phyloP scores from a whole-genome alignment of 768 basidiomycete species.

The Agaricus bisporus region DNA sequence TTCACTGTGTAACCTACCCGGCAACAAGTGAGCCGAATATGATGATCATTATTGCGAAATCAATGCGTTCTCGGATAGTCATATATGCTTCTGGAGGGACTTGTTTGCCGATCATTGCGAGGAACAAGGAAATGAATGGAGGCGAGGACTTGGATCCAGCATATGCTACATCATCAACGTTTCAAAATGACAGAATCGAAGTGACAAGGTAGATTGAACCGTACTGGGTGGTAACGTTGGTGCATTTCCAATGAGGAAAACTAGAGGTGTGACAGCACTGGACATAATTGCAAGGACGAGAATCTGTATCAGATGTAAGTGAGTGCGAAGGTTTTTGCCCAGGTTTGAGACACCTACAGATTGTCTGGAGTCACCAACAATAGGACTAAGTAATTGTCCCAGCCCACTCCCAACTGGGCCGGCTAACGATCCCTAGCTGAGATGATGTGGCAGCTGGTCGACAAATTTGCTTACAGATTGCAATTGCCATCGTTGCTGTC shows the following conservation, averaged over 20 bases:
- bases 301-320: conserved; percentile 36
- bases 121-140: conserved; percentile 45
- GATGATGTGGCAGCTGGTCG: background rate
- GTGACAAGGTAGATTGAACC: conserved; percentile 12
- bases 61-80: conserved; percentile 59
- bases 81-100: conserved; percentile 45
- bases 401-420: conserved; percentile 73
- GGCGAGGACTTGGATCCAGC: conserved; percentile 58
- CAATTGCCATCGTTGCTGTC: conserved; percentile 63
- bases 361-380: conserved; percentile 43
- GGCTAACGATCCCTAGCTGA: conserved; percentile 29
- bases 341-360: conserved; percentile 41
- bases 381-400: conserved; percentile 67
- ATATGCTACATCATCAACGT: conserved; percentile 40
- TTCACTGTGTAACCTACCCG: conserved; percentile 35
- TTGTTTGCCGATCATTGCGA: conserved; percentile 43
- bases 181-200: conserved; percentile 1
- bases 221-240: conserved; percentile 80
- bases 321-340: background rate
- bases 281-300: conserved; percentile 67
- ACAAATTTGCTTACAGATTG: conserved; percentile 33
- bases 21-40: conserved; percentile 64
- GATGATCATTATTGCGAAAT: conserved; percentile 54
- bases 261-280: conserved; percentile 52
- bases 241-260: conserved; percentile 49